Evolutionary conservation across 2,329 filamentous ascomycete genomes (phyloP), one percentile per base, ranked within the genome.

Genomic region (Aureobasidium sp.): DNA sequence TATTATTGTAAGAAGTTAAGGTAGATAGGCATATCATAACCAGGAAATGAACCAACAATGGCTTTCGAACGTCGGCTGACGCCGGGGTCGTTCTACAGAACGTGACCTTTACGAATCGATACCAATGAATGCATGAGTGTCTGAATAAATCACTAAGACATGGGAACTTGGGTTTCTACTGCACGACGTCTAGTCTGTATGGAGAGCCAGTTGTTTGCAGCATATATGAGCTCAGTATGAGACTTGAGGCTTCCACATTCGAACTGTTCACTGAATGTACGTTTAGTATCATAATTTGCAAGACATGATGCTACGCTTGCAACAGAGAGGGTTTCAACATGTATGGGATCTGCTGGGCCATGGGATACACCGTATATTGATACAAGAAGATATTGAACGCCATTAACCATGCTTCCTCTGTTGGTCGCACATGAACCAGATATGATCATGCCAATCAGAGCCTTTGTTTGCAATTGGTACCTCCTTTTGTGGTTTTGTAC

Each of bases 331-430:
- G 15, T 2, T 7, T 25, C 16, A 3, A 36, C 2, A 2, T 34
- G 9, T 27, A 11, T 21, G 16, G 2, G 36, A 7, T 29, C 21
- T 37, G 27, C 3, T 42, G 27, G 25, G 16, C 34, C 6, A 42
- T 55, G 42, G 10, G 25, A 30, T 21, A 41, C 41, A 41, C 29
- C 21, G 16, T 59, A 59, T 59, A 59, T 59, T 59, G 44, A 50
- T 59, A 59, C 57, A 50, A 32, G 57, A 50, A 59, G 45, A 59
- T 59, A 50, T 59, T 45, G 41, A 49, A 59, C 57, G 57, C 57
- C 57, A 34, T 50, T 41, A 30, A 30, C 32, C 57, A 59, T 59
- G 57, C 57, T 59, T 41, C 11, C 44, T 41, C 45, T 29, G 29
- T 25, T 42, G 15, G 7, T 25, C 11, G 25, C 30, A 34, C 29